Percentiles rank a stretch among this genome's conserved stretches.
Conservation (phyloP, 331 rosid genomes). For the Saraca asoca region DNA sequence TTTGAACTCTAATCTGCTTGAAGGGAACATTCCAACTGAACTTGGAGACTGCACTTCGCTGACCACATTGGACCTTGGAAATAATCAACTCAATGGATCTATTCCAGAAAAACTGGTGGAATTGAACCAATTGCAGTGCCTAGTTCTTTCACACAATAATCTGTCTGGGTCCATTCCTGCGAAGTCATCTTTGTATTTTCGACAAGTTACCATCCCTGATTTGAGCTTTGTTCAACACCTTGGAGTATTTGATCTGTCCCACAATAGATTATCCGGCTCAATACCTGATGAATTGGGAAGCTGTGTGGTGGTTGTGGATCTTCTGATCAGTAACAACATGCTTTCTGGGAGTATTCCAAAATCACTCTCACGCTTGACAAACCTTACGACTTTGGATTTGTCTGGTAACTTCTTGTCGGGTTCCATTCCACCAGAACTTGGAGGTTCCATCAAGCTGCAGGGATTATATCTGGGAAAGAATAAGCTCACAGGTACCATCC, state of each 20-base stretch:
- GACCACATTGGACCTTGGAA: conserved; percentile 87
- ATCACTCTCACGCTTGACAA: conserved; percentile 60
- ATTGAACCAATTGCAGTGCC: conserved; percentile 70
- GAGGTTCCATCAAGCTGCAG: conserved; percentile 70
- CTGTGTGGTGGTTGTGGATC: conserved; percentile 72
- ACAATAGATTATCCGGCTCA: conserved; percentile 76
- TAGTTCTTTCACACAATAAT: conserved; percentile 83
- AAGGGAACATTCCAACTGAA: conserved; percentile 70
- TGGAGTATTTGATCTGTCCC: conserved; percentile 85
- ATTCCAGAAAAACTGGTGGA: conserved; percentile 68
- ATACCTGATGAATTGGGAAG: conserved; percentile 81
- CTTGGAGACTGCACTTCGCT: conserved; percentile 67
- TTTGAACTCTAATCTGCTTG: conserved; percentile 75
- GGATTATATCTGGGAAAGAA: conserved; percentile 82
- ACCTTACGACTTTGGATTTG: conserved; percentile 87
- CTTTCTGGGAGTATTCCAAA: conserved; percentile 75
- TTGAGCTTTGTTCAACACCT: conserved; percentile 89
- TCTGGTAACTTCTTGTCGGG: conserved; percentile 80
- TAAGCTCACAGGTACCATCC: conserved; percentile 62
- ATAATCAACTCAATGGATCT: conserved; percentile 62
- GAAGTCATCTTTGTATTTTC: conserved; percentile 64
- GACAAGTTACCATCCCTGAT: conserved; percentile 67
- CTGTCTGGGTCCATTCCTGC: conserved; percentile 83
- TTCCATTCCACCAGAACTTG: conserved; percentile 74
- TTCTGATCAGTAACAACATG: conserved; percentile 68